phyloP scores from a whole-genome alignment of 306 rosid genomes.

The Acacia crassicarpa region DNA sequence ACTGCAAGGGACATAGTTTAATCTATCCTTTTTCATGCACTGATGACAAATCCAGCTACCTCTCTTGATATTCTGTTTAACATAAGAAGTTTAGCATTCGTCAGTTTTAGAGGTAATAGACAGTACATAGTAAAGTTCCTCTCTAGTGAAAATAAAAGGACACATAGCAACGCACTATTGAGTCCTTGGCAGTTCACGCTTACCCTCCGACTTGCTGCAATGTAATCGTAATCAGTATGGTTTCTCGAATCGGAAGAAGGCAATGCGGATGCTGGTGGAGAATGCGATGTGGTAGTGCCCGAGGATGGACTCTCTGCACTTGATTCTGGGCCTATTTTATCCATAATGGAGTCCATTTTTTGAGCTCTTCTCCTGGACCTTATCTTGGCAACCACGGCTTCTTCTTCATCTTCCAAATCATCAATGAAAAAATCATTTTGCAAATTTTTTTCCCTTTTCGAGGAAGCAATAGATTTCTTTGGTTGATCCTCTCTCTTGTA shows the following conservation, averaged over 20 bases:
- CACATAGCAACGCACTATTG: not conserved
- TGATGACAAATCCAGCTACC: conserved; percentile 61
- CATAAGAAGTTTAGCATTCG: not conserved
- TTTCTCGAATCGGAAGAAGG: not conserved
- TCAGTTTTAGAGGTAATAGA: not conserved
- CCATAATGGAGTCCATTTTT: conserved; percentile 19
- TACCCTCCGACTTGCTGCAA: not conserved
- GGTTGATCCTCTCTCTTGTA: conserved; percentile 30
- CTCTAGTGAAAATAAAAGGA: not conserved
- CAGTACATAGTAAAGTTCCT: not conserved
- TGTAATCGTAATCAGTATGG: not conserved
- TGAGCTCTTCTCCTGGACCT: conserved; percentile 44
- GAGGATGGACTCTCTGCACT: not conserved
- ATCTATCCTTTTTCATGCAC: conserved; percentile 59
- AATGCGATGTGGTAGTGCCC: not conserved
- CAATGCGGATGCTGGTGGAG: not conserved
- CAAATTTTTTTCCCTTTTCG: conserved; percentile 32
- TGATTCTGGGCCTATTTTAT: conserved; percentile 1
- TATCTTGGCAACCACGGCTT: conserved; percentile 31
- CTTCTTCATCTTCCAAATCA: conserved; percentile 28
- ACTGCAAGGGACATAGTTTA: conserved; percentile 50
- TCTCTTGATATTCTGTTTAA: conserved; percentile 8
- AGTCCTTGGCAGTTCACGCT: not conserved
- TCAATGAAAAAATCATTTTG: conserved; percentile 27
- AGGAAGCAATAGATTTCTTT: conserved; percentile 31